Evolutionary conservation across 805 yeast genomes (phyloP).

Genomic region (Candida verbasci): DNA sequence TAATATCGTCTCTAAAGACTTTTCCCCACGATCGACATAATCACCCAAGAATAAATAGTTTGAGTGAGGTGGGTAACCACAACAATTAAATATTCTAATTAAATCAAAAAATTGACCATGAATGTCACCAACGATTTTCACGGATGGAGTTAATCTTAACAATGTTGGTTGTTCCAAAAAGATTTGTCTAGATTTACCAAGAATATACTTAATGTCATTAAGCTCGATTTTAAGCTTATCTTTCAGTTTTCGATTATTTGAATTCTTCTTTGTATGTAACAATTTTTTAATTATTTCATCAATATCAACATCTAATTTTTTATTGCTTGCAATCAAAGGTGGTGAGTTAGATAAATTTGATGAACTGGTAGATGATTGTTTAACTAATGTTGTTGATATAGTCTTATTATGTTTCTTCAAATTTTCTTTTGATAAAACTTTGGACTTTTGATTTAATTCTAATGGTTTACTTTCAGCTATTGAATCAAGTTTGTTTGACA

Average conservation of each 20-base stretch:
- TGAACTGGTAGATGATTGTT: slow-evolving; percentile 12
- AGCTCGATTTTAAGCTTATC: slow-evolving; percentile 48
- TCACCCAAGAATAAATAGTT: slow-evolving; percentile 57
- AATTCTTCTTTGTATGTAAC: slow-evolving; percentile 21
- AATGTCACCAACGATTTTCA: slow-evolving; percentile 79
- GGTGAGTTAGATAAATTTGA: slow-evolving; percentile 12
- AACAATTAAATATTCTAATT: slow-evolving; percentile 50
- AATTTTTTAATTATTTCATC: slow-evolving; percentile 62
- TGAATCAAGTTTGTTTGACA: slow-evolving; percentile 19
- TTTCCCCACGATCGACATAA: slow-evolving; percentile 57
- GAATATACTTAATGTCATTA: slow-evolving; percentile 53
- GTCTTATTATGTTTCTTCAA: slow-evolving; percentile 6
- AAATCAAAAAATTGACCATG: slow-evolving; percentile 64
- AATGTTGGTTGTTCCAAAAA: slow-evolving; percentile 63
- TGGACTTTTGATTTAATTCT: slow-evolving; percentile 20
- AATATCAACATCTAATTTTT: slow-evolving; percentile 39
- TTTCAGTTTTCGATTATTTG: slow-evolving; percentile 28
- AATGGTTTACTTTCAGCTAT: slow-evolving; percentile 28
- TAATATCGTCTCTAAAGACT: slow-evolving; percentile 52
- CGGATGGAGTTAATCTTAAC: slow-evolving; percentile 68
- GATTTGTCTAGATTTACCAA: slow-evolving; percentile 55
- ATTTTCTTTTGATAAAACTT: slow-evolving; percentile 7
- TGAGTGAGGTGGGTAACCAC: slow-evolving; percentile 57
- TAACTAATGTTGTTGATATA: slow-evolving; percentile 5
- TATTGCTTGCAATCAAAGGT: slow-evolving; percentile 10